Evolutionary conservation across 371 early-diverging fungal genomes (phyloP), one percentile per base, ranked within the genome.

Genomic region (Mucor velutinosus): DNA sequence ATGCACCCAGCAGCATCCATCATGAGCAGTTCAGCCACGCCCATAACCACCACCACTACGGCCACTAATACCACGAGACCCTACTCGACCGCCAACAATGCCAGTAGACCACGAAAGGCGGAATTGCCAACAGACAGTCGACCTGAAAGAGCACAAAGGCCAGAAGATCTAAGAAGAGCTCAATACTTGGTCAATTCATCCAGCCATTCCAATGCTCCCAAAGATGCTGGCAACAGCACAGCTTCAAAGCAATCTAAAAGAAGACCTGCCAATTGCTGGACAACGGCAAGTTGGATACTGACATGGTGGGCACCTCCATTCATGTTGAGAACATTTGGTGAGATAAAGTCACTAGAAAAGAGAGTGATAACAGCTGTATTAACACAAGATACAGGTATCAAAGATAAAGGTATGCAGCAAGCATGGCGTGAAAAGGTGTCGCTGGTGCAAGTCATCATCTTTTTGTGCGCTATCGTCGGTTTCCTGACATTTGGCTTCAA

Each of bases 361-460:
- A 12, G 15, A 43, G 27, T 43, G 39, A 29, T 19, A 59, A 3
- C 49, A 35, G n/a, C 10, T 12, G 25, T 21, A 59, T 14, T 19
- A 51, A 51, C 7, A 21, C 39, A 23, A 41, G 33, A 45, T 32
- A 6, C 64, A 79, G 84, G 81, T 12, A 68, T 81, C 53, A 77
- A 77, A 37, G 93, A 90, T 51, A 76, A 82, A 43, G 73, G 76
- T 3, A 86, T 91, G 75, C 92, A 89, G 64, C 93, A 93, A 76
- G 95, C 96, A n/a, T 95, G 95, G 95, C 88, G 97, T 64, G 97
- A 97, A 75, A 97, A 97, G 70, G 81, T 96, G 1, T 83, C 93
- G 0, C 78, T 95, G 12, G 90, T 90, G 35, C 89, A 89, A 61
- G 87, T 95, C 58, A 93, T 93, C 59, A 64, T 87, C 11, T 57